Base-by-base conservation (phyloP, 805 yeast species). In the Scheffersomyces coipomensis region DNA sequence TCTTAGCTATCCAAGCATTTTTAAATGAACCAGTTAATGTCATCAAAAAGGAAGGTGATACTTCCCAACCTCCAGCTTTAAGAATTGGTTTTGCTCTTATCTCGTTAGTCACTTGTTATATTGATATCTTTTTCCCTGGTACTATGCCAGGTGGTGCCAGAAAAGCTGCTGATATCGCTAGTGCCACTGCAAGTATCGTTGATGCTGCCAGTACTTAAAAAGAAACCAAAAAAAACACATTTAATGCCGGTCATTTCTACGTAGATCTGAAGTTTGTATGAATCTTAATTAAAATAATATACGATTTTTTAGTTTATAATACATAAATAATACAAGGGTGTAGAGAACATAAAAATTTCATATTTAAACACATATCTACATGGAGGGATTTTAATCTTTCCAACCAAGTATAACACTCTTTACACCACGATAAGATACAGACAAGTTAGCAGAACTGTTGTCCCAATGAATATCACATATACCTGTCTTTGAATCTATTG, bases 21-120 rank as follows among this genome's bases (percentile, higher is more conserved):
- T 62, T 78, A 52, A 73, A 66, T 42, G 73, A 69, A 40, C 75
- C 75, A 7, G 43, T 50, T 48, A 54, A 60, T 49, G 57, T 56
- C 51, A 59, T 67, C 37, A 45, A 40, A 34, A 40, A 55, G 41
- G 35, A 55, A 43, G 55, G 48, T n/a, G 44, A 47, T 5, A 30
- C 46, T 34, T 13, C 51, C 36, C 75, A 78, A 62, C 63, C 80
- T 53, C 71, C 74, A 49, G 44, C 76, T 66, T 68, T 76, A 52
- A 66, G 70, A 49, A 42, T 76, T 10, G 41, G 65, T 4, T 64
- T 78, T 53, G 72, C 78, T 24, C n/a, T 71, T 13, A 56, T 76
- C 27, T 72, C 81, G 18, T 47, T 79, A 39, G 58, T 52, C 37
- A 75, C 80, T 31, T 79, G 82, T 49, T 80, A 80, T 62, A 58